phyloP scores from a whole-genome alignment of 805 yeast species.

The Torulaspora franciscae region DNA sequence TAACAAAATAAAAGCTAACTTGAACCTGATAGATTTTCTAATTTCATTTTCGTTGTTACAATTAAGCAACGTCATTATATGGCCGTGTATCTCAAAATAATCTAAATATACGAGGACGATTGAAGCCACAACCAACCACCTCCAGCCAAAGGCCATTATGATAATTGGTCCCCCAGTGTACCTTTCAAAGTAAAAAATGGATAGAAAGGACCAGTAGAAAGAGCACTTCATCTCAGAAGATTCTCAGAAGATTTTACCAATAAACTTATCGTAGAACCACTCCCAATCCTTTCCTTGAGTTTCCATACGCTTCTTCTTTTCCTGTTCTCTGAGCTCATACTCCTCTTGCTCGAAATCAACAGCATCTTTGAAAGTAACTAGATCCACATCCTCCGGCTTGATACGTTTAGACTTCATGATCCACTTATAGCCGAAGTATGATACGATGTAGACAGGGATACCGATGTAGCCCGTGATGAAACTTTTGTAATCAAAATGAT shows the following conservation, averaged over 20 bases:
- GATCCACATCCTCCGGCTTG: conserved; percentile 55
- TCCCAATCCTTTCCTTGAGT: conserved; percentile 34
- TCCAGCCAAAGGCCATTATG: too few species aligned
- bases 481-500: conserved; percentile 53
- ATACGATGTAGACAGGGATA: conserved; percentile 49
- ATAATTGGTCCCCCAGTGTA: too few species aligned
- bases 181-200: too few species aligned
- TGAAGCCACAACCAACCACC: too few species aligned
- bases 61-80: too few species aligned
- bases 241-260: conserved; percentile 47
- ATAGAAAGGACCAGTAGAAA: too few species aligned
- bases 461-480: conserved; percentile 79
- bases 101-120: too few species aligned
- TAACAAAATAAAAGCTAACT: too few species aligned
- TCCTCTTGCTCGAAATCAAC: conserved; percentile 34
- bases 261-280: conserved; percentile 46
- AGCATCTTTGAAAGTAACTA: conserved; percentile 32
- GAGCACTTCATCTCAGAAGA: too few species aligned
- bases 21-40: too few species aligned
- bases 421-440: conserved; percentile 57
- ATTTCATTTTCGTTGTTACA: too few species aligned
- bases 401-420: conserved; percentile 46
- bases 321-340: conserved; percentile 31
- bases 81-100: too few species aligned
- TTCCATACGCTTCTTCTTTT: conserved; percentile 27